Base-by-base conservation (phyloP, 257 asterid genomes). In the Solanum corneliomulleri region DNA sequence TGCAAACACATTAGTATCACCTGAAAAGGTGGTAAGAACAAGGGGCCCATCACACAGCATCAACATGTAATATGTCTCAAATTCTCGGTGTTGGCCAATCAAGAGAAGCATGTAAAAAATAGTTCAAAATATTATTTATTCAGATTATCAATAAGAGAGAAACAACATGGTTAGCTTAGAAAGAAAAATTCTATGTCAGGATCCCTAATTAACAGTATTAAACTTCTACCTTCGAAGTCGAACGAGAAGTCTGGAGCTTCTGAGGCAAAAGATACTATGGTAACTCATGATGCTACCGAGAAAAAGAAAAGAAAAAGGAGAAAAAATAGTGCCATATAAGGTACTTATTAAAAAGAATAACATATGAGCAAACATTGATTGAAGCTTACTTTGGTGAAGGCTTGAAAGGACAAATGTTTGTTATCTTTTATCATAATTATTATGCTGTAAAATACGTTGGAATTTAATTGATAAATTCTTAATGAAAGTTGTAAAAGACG, bases 361-460 rank as follows among this genome's bases (percentile, higher is more conserved):
- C 88, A 68, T 94, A 91, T 91, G 98, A 95, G 91, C 96, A 95
- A 85, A 95, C 89, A 88, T 91, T 95, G 86, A 97, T 95, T 88
- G 98, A 97, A 87, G 99, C 99, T 81, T 97, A 97, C 90, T 92
- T 96, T 74, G 95, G 96, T 86, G 99, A 97, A 93, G 99, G 99
- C 87, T 97, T 99, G 99, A 95, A 93, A 90, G 95, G 98, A 82
- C 98, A 93, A 89, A 97, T 99, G 99, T 97, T 82, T 31, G 94
- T 89, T 41, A 76, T 20, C 11, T 76, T 42, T 8, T 76, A 42
- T 42, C 21, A 23, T 35, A 76, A 6, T 42, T n/a, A 2, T 76
- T 76, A 13, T 41, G 83, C n/a, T 23, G 60, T 42, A 76, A 39
- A 41, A 41, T 75, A 20, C 13, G 60, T 76, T 58, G n/a, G 15